Conservation (phyloP, 1,284 basidiomycete genomes). For the Sporisorium exsertum region DNA sequence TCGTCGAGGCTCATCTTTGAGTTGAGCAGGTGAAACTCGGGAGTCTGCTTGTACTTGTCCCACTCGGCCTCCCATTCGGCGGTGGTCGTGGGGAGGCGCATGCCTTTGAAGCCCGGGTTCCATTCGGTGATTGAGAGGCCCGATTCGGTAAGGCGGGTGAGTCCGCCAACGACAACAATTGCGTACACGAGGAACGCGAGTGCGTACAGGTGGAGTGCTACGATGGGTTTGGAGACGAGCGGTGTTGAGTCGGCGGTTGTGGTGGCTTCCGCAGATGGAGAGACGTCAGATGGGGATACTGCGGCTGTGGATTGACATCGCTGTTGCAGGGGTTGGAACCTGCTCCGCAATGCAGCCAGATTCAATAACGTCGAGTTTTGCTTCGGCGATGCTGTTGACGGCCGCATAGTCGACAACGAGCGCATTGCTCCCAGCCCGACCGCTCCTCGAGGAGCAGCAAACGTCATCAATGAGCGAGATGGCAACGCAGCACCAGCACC, state of each 20-base stretch:
- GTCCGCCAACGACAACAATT: constrained; percentile 93
- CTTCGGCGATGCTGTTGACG: neutral
- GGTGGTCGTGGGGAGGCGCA: constrained; percentile 82
- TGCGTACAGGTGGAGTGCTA: constrained; percentile 82
- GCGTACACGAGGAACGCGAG: constrained; percentile 87
- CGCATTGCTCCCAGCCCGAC: neutral
- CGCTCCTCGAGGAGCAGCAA: neutral
- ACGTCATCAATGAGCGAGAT: neutral
- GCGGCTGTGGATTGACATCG: constrained; percentile 28
- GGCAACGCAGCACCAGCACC: neutral
- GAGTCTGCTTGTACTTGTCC: constrained; percentile 92
- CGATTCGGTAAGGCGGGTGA: constrained; percentile 96
- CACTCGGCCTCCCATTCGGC: constrained; percentile 90
- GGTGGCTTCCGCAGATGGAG: constrained; percentile 5
- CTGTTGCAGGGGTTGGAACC: neutral
- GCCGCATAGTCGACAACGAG: neutral
- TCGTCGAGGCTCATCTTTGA: constrained; percentile 85
- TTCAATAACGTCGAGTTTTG: neutral
- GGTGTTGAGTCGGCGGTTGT: constrained; percentile 6
- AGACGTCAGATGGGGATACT: neutral
- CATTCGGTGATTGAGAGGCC: constrained; percentile 98
- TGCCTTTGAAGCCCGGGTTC: constrained; percentile 86
- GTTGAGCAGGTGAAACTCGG: constrained; percentile 85
- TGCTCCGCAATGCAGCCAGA: neutral
- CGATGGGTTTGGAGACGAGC: constrained; percentile 77